Base-by-base conservation (phyloP, 768 basidiomycete species). In the Rhodotorula babjevae region DNA sequence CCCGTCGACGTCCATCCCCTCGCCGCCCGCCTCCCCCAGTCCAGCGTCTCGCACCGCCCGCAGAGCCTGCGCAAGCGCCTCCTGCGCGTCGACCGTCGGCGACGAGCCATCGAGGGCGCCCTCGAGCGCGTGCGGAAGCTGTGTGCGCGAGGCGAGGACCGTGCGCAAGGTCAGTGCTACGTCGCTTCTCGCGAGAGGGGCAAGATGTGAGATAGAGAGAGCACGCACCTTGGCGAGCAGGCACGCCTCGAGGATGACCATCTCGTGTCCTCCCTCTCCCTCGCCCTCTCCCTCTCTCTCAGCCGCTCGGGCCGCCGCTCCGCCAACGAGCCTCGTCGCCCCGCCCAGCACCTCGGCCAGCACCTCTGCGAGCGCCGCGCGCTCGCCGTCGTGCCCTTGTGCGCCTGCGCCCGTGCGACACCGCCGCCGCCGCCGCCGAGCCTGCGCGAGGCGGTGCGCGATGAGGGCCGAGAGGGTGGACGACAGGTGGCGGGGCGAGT, bases 1-100 rank as follows among this genome's bases (percentile, higher is more conserved):
- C 61, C 44, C 31, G 49, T 72, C 65, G 10, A 67, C 42, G 3
- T 72, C 61, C 65, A 63, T 67, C 3, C 49, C 46, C 0, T 63
- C 29, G 7, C 6, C 44, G 12, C 25, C 36, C 44, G 47, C 14
- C n/a, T 14, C 18, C 11, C 0, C 50, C 4, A 1, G 36, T 31
- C 1, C 33, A n/a, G 5, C 16, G 16, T 16, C 12, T 2, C 40
- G 33, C 18, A 67, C 57, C 25, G 58, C 57, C 18, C 46, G 47
- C 3, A 72, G 14, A 0, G 61, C 65, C 0, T 21, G 18, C 9
- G 36, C 65, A 27, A 72, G 62, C 2, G 49, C 21, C 3, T 49
- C 60, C n/a, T 61, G 46, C 12, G 36, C 36, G 5, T 9, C 36
- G 36, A 66, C 46, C 64, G 65, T 27, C n/a, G 36, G 46, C 44